Evolutionary conservation across 1,284 basidiomycete species (phyloP), one percentile per base, ranked within the genome.

Genomic region (Agaricales sp.): DNA sequence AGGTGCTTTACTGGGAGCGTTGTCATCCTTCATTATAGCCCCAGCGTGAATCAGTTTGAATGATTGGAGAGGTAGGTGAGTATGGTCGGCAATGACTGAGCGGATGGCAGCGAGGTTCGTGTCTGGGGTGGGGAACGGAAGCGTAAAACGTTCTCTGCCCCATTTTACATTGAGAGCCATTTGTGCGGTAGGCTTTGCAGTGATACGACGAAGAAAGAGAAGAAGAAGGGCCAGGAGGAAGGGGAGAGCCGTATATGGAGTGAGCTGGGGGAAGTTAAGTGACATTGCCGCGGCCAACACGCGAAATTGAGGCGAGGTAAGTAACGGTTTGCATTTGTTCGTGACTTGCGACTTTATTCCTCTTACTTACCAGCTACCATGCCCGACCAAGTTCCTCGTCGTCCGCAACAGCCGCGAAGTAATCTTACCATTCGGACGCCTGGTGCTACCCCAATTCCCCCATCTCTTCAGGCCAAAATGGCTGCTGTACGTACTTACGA

Each of bases 381-480:
- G 53, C 52, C 53, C 50, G 55, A 49, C 52, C 52, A 45, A 37
- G 50, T 47, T 48, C 49, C 50, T 51, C 45, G 50, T 48, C 53
- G 51, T 56, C 53, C 63, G 68, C 22, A 60, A 66, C 43, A 43
- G 8, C 39, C 6, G 8, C 13, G 39, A 20, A 41, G 18, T 41
- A 41, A 8, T 20, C 19, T 41, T 8, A 41, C 39, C 4, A 16
- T 4, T 11, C 69, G 71, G 70, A 43, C 54, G 52, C 47, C 56
- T 43, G 69, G 68, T 44, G 65, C 78, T 16, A 81, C 82, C 0
- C 81, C 84, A 46, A 87, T 95, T 54, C 93, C 94, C 0, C 91
- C 93, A 0, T 80, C 82, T 48, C 74, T 98, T 49, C 92, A 93
- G 62, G 90, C 90, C 52, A 96, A 94, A 71, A 88, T 97, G 80